Percentiles rank a stretch among this genome's conserved stretches.
phyloP scores from a whole-genome alignment of 2,329 filamentous ascomycete genomes.

The Alternaria sp. region DNA sequence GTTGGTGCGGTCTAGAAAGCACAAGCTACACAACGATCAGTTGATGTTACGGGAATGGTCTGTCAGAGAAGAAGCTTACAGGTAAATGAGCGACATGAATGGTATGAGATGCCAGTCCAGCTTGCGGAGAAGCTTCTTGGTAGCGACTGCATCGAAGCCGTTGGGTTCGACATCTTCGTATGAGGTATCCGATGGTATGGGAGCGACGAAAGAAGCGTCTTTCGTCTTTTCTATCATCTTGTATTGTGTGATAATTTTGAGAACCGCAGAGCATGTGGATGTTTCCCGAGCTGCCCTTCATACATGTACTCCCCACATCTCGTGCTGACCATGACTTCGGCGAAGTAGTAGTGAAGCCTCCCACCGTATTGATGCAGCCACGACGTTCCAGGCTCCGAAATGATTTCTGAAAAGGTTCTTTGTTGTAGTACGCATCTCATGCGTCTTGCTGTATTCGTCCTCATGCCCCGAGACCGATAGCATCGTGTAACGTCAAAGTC shows the following conservation, averaged over 20 bases:
- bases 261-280: too few species aligned
- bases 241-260: background rate
- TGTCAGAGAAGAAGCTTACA: slow-evolving; percentile 43
- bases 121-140: slow-evolving; percentile 60
- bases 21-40: background rate
- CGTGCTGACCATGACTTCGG: background rate
- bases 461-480: slow-evolving; percentile 16
- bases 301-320: background rate
- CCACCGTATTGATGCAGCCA: slow-evolving; percentile 3
- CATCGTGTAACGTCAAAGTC: slow-evolving; percentile 19
- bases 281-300: background rate
- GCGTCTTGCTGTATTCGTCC: slow-evolving; percentile 13
- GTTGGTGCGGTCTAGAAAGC: slow-evolving; percentile 39
- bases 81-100: slow-evolving; percentile 65
- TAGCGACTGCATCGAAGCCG: slow-evolving; percentile 50
- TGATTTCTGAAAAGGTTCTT: background rate
- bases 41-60: background rate
- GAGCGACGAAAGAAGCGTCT: slow-evolving; percentile 9
- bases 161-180: slow-evolving; percentile 32
- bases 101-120: slow-evolving; percentile 64
- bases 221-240: slow-evolving; percentile 20
- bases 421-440: background rate
- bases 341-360: background rate
- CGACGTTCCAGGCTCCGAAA: background rate
- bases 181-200: slow-evolving; percentile 12